Percentiles rank a stretch among this genome's conserved stretches.
phyloP scores from a whole-genome alignment of 768 basidiomycete species.

The Favolaschia claudopus region DNA sequence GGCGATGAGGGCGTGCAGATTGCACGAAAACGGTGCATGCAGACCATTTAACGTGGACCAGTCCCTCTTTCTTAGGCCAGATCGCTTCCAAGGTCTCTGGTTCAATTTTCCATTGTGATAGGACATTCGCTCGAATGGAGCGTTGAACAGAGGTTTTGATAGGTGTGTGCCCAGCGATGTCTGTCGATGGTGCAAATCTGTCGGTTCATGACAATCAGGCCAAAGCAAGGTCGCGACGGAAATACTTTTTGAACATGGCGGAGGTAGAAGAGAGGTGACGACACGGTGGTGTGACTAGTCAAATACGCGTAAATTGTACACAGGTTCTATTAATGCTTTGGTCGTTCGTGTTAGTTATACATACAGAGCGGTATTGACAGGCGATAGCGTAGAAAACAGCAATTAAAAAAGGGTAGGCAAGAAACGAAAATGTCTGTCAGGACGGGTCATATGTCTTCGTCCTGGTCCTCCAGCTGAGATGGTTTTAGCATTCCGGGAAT shows the following conservation, averaged over 20 bases:
- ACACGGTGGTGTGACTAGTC: neutral
- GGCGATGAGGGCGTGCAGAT: conserved; percentile 28
- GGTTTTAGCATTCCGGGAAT: conserved; percentile 99
- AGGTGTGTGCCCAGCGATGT: conserved; percentile 89
- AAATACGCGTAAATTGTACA: conserved; percentile 11
- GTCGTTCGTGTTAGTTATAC: conserved; percentile 5
- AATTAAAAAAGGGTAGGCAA: conserved; percentile 36
- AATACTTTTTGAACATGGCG: conserved; percentile 82
- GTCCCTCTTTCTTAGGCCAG: conserved; percentile 98
- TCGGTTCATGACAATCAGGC: conserved; percentile 25
- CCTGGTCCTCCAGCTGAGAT: conserved; percentile 92
- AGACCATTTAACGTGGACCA: conserved; percentile 95
- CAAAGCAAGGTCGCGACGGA: conserved; percentile 1
- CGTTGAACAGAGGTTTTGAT: conserved; percentile 95
- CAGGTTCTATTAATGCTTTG: conserved; percentile 21
- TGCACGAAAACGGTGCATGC: conserved; percentile 30
- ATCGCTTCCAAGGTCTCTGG: conserved; percentile 86
- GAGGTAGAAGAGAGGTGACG: conserved; percentile 16
- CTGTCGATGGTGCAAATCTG: conserved; percentile 77
- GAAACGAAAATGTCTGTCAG: conserved; percentile 32
- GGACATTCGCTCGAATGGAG: conserved; percentile 78
- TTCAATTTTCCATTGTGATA: conserved; percentile 86
- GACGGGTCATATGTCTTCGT: conserved; percentile 76
- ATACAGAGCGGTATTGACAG: conserved; percentile 22
- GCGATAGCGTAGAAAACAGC: conserved; percentile 36